These are phyloP conservation scores for Clonostachys chloroleuca DNA, from an alignment of 2,329 filamentous ascomycete genomes.

Conservation along the genomic window DNA sequence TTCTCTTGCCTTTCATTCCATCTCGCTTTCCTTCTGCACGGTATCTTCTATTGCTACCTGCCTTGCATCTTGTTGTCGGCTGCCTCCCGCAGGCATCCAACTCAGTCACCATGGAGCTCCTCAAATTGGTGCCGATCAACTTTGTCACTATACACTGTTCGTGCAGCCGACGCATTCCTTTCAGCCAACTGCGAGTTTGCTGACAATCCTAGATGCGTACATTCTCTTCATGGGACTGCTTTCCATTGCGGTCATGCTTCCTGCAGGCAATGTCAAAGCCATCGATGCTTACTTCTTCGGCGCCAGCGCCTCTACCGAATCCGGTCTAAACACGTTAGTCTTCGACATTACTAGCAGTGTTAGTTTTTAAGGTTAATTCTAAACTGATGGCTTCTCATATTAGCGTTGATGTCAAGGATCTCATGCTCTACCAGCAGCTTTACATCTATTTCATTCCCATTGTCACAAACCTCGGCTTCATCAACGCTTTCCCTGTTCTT, in stretches of 20 bases:
- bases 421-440: slow-evolving; percentile 46
- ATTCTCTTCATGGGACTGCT: slow-evolving; percentile 6
- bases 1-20: too few relatives aligned
- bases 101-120: background rate
- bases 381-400: background rate
- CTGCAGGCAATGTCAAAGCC: slow-evolving; percentile 9
- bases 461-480: slow-evolving; percentile 39
- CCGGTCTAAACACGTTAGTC: slow-evolving; percentile 42
- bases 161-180: background rate
- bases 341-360: too few relatives aligned
- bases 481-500: slow-evolving; percentile 43
- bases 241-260: slow-evolving; percentile 1
- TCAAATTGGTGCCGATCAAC: background rate
- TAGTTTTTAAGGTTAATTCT: too few relatives aligned
- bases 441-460: slow-evolving; percentile 44
- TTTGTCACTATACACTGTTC: slow-evolving; percentile 1
- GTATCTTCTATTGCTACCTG: too few relatives aligned
- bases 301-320: slow-evolving; percentile 43
- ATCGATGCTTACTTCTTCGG: slow-evolving; percentile 47
- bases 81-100: background rate
- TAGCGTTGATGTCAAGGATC: slow-evolving; percentile 42
- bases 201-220: slow-evolving; percentile 3
- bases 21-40: too few relatives aligned
- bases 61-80: too few relatives aligned
- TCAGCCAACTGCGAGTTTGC: background rate